Evolutionary conservation across 768 basidiomycete genomes (phyloP).

Genomic region (Russula emetica): DNA sequence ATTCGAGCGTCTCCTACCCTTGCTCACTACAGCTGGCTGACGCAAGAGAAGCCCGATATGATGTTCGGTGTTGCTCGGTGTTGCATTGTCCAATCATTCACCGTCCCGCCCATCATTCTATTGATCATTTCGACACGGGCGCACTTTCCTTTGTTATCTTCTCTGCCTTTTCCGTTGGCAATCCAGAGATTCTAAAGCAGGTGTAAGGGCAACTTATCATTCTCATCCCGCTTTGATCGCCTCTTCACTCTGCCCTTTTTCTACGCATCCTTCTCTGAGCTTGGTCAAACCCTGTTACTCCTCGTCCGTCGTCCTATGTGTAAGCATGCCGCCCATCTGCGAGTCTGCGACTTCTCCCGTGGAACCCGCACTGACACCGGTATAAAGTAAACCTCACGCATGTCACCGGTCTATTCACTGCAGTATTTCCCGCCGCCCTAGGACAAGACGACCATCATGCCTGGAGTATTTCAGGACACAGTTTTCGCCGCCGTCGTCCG

Average conservation of each 20-base stretch:
- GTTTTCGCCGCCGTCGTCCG: constrained; percentile 33
- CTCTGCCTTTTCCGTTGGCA: background rate
- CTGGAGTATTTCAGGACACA: constrained; percentile 33
- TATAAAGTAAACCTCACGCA: constrained; percentile 6
- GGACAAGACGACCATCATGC: constrained; percentile 2
- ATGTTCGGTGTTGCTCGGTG: background rate
- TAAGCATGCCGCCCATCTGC: background rate
- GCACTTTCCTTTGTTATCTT: background rate
- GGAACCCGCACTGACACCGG: background rate
- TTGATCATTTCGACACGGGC: background rate
- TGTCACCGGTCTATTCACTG: no score
- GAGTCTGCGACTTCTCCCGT: background rate
- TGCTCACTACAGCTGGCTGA: background rate
- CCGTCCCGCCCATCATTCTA: background rate
- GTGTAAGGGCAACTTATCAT: background rate
- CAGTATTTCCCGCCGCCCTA: background rate
- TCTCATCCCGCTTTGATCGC: background rate
- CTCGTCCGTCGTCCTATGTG: background rate
- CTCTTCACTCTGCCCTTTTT: no score
- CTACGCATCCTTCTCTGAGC: background rate
- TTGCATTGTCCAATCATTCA: background rate
- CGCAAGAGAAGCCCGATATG: background rate
- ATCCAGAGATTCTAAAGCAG: background rate
- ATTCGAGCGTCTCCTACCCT: background rate
- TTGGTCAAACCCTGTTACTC: constrained; percentile 8